phyloP scores from a whole-genome alignment of 2,329 filamentous ascomycete species.

The Escovopsis sp. region DNA sequence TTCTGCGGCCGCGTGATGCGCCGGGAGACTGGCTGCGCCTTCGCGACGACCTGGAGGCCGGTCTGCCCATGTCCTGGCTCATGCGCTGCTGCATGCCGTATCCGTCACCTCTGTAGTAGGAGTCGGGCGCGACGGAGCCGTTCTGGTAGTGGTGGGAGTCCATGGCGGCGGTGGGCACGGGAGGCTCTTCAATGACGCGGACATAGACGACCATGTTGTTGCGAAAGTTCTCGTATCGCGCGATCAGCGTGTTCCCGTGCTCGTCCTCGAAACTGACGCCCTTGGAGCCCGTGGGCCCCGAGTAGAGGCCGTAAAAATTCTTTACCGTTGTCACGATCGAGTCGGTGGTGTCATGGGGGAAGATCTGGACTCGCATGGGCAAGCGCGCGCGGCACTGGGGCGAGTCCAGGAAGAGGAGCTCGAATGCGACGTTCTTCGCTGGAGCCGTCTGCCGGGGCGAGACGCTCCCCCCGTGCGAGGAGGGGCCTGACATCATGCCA shows the following conservation, averaged over 20 bases:
- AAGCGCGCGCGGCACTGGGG: conserved; percentile 58
- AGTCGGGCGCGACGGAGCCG: conserved; percentile 34
- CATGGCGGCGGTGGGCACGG: conserved; percentile 29
- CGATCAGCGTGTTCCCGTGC: conserved; percentile 79
- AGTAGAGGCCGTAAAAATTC: conserved; percentile 96
- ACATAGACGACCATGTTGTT: conserved; percentile 92
- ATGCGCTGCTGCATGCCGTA: conserved; percentile 38
- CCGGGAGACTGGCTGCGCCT: conserved; percentile 69
- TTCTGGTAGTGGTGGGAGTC: conserved; percentile 39
- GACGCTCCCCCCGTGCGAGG: conserved; percentile 28
- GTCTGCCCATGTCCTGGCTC: conserved; percentile 49
- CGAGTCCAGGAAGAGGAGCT: conserved; percentile 54
- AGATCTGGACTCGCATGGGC: conserved; percentile 82
- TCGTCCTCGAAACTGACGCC: conserved; percentile 94
- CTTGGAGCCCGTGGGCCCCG: conserved; percentile 50
- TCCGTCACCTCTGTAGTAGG: conserved; percentile 38
- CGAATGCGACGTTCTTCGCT: conserved; percentile 67
- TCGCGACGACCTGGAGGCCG: conserved; percentile 54
- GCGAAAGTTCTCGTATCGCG: conserved; percentile 87
- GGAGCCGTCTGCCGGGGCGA: conserved; percentile 33
- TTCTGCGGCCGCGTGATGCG: conserved; percentile 55
- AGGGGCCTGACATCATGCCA: conserved; percentile 18
- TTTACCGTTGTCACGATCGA: conserved; percentile 97
- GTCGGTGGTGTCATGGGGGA: conserved; percentile 88
- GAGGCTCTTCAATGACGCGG: conserved; percentile 55